Percentiles rank a stretch among this genome's conserved stretches.
Evolutionary conservation across 2,329 filamentous ascomycete species (phyloP).

Genomic region (Ceratocystis huliohia): DNA sequence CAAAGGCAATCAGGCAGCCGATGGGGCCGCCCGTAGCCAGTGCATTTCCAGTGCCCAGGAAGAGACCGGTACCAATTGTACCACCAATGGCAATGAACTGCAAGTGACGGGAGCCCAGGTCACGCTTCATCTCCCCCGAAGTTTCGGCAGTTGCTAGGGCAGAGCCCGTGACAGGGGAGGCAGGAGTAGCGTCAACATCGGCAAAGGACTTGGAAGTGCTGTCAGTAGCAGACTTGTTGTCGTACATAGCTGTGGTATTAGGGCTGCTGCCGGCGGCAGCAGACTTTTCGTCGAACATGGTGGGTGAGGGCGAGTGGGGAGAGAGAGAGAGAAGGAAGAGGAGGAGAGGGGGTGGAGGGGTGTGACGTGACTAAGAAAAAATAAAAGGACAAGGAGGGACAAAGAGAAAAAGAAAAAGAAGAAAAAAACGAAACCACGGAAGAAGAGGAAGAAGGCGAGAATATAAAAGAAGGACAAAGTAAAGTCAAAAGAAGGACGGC

Average conservation of each 20-base stretch:
- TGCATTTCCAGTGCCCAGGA: conserved; percentile 53
- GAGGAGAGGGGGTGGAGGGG: background rate
- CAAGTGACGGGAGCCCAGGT: conserved; percentile 32
- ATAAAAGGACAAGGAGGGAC: too few species aligned
- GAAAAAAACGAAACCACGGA: background rate
- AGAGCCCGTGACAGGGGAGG: background rate
- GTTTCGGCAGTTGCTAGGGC: background rate
- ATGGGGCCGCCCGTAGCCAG: conserved; percentile 52
- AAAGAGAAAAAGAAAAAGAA: background rate
- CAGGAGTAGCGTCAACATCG: conserved; percentile 1
- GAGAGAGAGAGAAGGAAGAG: background rate
- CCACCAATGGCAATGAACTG: conserved; percentile 43
- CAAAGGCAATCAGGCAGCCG: conserved; percentile 53
- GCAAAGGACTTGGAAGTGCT: conserved; percentile 8
- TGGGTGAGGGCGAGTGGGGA: background rate
- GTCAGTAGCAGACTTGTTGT: conserved; percentile 8
- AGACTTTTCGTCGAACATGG: conserved; percentile 7
- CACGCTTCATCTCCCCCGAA: conserved; percentile 24
- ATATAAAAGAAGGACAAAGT: conserved; percentile 7
- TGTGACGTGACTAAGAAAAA: background rate
- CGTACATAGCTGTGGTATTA: background rate
- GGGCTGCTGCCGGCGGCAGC: conserved; percentile 3
- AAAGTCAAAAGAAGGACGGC: conserved; percentile 3
- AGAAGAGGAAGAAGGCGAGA: background rate
- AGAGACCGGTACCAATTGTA: conserved; percentile 61